A percentile compares a stretch with the other conserved stretches of the same genome.
phyloP scores from a whole-genome alignment of 2,329 filamentous ascomycete species.

The Nemania sp. region DNA sequence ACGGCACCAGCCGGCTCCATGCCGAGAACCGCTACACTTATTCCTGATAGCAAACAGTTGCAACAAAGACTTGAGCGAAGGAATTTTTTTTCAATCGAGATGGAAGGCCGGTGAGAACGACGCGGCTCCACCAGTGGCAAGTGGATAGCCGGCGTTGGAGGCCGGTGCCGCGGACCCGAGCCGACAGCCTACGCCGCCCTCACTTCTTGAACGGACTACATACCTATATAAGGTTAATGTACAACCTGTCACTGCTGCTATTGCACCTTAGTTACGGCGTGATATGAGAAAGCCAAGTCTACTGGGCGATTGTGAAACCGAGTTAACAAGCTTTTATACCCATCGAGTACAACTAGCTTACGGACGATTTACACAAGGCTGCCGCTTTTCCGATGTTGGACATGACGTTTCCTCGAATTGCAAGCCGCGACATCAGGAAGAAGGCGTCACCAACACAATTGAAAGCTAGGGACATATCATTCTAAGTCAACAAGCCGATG shows the following conservation, averaged over 20 bases:
- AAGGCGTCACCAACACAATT: no score
- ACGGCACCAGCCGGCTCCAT: background rate
- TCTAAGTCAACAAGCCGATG: background rate
- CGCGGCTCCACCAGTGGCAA: constrained; percentile 21
- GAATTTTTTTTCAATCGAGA: constrained; percentile 5
- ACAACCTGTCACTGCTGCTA: constrained; percentile 3
- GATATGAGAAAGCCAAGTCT: background rate
- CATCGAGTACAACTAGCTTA: background rate
- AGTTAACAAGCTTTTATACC: background rate
- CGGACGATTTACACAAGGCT: background rate
- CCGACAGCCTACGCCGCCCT: constrained; percentile 26
- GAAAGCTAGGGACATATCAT: no score
- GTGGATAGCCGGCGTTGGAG: constrained; percentile 12
- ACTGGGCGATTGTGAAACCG: constrained; percentile 1
- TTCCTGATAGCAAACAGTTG: constrained; percentile 1
- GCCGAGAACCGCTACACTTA: constrained; percentile 23
- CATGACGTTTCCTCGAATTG: no score
- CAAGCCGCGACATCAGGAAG: no score
- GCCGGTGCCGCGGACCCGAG: constrained; percentile 19
- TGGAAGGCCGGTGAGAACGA: background rate
- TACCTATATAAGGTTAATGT: background rate
- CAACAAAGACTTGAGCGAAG: background rate
- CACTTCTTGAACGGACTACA: background rate
- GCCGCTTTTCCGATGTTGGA: background rate
- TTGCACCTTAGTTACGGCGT: background rate